phyloP scores from a whole-genome alignment of 179 eudicot genomes.

The Actinidia chinensis region DNA sequence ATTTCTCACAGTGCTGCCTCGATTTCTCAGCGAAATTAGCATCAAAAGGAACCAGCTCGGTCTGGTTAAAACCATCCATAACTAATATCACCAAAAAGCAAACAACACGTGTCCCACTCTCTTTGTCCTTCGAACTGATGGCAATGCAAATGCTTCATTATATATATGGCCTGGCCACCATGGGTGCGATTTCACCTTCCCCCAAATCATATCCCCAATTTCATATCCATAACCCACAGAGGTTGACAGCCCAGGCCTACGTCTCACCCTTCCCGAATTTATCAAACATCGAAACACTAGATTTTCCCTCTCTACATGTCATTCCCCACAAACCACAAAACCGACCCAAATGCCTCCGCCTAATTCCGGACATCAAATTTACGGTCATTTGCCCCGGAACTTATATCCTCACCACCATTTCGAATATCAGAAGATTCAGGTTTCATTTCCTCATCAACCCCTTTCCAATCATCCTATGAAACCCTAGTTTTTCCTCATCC shows the following conservation, averaged over 20 bases:
- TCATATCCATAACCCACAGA: slow-evolving; percentile 49
- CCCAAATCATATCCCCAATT: slow-evolving; percentile 99
- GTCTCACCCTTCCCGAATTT: slow-evolving; percentile 29
- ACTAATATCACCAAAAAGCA: slow-evolving; percentile 93
- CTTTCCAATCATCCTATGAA: slow-evolving; percentile 17
- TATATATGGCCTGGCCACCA: slow-evolving; percentile 98
- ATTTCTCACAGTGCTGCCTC: slow-evolving; percentile 47
- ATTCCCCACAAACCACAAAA: neutral
- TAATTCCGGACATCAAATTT: neutral
- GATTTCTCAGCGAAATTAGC: slow-evolving; percentile 68
- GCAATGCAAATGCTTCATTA: slow-evolving; percentile 63
- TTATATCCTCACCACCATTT: neutral
- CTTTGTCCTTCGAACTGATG: slow-evolving; percentile 65
- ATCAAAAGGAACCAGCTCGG: slow-evolving; percentile 74
- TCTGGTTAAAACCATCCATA: slow-evolving; percentile 94
- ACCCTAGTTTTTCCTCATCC: slow-evolving; percentile 30
- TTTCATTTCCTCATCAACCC: slow-evolving; percentile 27
- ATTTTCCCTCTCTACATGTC: slow-evolving; percentile 13
- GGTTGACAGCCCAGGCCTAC: slow-evolving; percentile 17
- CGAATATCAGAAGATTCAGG: slow-evolving; percentile 19
- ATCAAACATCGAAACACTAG: slow-evolving; percentile 25
- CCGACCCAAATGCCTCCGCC: neutral
- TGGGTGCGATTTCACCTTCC: slow-evolving; percentile 97
- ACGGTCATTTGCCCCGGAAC: neutral
- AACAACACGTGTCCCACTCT: slow-evolving; percentile 75